Percentiles rank a stretch among this genome's conserved stretches.
Evolutionary conservation across 1,284 basidiomycete genomes (phyloP).

Genomic region (Exobasidium cylindrosporum): DNA sequence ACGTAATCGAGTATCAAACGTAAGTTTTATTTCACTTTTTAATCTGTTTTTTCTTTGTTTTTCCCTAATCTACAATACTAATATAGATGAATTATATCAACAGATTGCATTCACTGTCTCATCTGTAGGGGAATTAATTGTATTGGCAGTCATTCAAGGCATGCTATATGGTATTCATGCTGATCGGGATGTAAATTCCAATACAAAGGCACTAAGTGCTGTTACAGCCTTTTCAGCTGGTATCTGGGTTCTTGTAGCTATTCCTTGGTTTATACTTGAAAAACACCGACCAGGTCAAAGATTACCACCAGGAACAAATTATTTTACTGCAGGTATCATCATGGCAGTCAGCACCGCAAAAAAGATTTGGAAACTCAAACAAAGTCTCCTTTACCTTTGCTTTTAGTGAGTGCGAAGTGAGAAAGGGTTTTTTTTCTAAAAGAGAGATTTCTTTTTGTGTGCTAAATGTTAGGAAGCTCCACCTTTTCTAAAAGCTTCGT

Average conservation of each 20-base stretch:
- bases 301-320: constrained; percentile 66
- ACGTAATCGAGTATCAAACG: constrained; percentile 77
- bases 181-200: constrained; percentile 27
- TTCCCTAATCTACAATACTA: no score
- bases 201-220: constrained; percentile 61
- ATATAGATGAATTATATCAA: no score
- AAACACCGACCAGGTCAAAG: constrained; percentile 42
- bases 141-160: constrained; percentile 73
- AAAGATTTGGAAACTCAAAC: constrained; percentile 57
- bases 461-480: no score
- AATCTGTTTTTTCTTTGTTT: no score
- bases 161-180: constrained; percentile 68
- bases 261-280: constrained; percentile 69
- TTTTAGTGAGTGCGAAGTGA: constrained; percentile 48
- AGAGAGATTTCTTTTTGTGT: no score
- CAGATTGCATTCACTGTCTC: constrained; percentile 69
- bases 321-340: constrained; percentile 65
- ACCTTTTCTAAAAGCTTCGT: constrained; percentile 58
- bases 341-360: constrained; percentile 56
- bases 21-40: no score
- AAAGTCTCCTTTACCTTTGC: constrained; percentile 58
- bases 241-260: constrained; percentile 67
- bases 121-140: constrained; percentile 72
- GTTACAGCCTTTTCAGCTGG: constrained; percentile 37
- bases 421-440: no score